These are phyloP conservation scores for Fusarium multiceps DNA, from an alignment of 2,329 filamentous ascomycete genomes.

Conservation along the genomic window DNA sequence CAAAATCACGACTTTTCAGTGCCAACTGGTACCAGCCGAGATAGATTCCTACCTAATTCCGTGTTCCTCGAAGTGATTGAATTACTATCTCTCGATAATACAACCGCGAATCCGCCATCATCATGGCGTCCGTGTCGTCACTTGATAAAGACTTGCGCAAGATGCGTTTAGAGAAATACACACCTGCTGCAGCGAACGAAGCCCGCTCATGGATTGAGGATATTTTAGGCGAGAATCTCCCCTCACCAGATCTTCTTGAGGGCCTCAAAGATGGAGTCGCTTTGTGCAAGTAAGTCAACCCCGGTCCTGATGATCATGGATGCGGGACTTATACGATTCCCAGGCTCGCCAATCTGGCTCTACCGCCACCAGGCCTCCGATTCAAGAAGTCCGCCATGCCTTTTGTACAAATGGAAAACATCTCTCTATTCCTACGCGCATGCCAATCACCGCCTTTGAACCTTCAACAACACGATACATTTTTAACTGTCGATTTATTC, in stretches of 20 bases:
- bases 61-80: not conserved
- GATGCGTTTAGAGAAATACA: slow-evolving; percentile 92
- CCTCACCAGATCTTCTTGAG: slow-evolving; percentile 82
- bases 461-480: slow-evolving; percentile 92
- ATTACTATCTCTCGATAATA: not conserved
- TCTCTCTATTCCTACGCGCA: slow-evolving; percentile 91
- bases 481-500: slow-evolving; percentile 96
- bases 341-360: slow-evolving; percentile 83
- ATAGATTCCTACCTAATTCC: not conserved
- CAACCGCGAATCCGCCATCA: slow-evolving; percentile 30
- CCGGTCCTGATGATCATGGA: slow-evolving; percentile 4
- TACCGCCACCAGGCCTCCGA: slow-evolving; percentile 81
- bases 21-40: slow-evolving; percentile 6
- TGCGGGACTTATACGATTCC: slow-evolving; percentile 30
- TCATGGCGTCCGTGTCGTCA: slow-evolving; percentile 92
- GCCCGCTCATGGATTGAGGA: slow-evolving; percentile 87
- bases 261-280: slow-evolving; percentile 90
- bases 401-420: slow-evolving; percentile 99
- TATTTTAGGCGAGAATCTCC: slow-evolving; percentile 77
- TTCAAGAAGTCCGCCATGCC: slow-evolving; percentile 96
- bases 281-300: slow-evolving; percentile 81
- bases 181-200: slow-evolving; percentile 88
- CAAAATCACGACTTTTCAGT: not conserved
- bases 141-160: slow-evolving; percentile 96
- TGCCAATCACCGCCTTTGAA: slow-evolving; percentile 87